phyloP scores from a whole-genome alignment of 2,329 filamentous ascomycete species.

The Aspergillus pseudotamarii region DNA sequence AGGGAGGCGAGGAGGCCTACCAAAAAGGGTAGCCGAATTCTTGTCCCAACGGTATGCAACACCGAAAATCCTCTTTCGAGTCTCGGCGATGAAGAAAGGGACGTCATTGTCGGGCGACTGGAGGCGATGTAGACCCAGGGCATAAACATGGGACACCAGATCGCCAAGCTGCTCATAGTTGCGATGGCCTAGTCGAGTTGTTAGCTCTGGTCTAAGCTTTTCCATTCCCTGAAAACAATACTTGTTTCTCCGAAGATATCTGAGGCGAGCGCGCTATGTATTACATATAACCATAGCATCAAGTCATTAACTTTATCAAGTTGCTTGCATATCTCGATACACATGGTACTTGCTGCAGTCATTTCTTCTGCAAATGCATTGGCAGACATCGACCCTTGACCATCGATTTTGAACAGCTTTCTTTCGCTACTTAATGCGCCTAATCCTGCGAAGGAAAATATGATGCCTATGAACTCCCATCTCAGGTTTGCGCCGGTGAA shows the following conservation, averaged over 20 bases:
- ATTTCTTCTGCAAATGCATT: not conserved
- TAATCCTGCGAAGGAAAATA: not conserved
- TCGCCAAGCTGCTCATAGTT: not conserved
- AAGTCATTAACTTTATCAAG: slow-evolving; percentile 8
- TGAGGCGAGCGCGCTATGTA: not conserved
- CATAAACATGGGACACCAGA: slow-evolving; percentile 1
- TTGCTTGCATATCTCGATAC: slow-evolving; percentile 11
- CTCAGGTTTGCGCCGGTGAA: not conserved
- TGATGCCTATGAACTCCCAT: not conserved
- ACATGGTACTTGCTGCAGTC: slow-evolving; percentile 4
- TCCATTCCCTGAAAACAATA: not conserved
- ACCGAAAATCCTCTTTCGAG: slow-evolving; percentile 6
- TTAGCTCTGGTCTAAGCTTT: not conserved
- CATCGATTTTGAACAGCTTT: not conserved
- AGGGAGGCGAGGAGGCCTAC: slow-evolving; percentile 10
- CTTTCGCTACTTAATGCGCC: not conserved
- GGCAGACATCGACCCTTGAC: not conserved
- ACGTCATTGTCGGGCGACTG: not conserved
- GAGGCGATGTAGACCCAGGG: slow-evolving; percentile 3
- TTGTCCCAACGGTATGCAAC: slow-evolving; percentile 7
- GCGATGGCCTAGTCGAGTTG: slow-evolving; percentile 1
- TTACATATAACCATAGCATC: slow-evolving; percentile 1
- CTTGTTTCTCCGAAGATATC: slow-evolving; percentile 9
- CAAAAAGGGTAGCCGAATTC: slow-evolving; percentile 7
- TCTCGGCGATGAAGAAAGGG: slow-evolving; percentile 11